Conservation (phyloP, 345 rosid genomes). For the Punica granatum region DNA sequence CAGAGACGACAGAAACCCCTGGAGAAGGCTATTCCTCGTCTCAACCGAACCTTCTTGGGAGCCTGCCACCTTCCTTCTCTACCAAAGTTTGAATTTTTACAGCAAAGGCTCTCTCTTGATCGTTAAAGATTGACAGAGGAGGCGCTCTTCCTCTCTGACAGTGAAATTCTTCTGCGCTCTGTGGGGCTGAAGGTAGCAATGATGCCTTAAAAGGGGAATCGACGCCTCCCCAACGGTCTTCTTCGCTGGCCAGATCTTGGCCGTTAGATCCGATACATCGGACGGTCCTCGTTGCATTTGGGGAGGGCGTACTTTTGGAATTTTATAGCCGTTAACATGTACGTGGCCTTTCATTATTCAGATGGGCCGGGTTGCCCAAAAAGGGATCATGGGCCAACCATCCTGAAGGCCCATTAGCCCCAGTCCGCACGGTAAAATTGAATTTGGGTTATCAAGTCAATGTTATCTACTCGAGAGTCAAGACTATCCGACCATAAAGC, state of each 20-base stretch:
- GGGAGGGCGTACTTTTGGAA: conserved; percentile 15
- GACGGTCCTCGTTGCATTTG: conserved; percentile 12
- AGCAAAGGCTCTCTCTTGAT: background rate
- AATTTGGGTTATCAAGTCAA: no score
- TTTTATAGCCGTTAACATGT: conserved; percentile 34
- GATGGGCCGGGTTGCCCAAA: background rate
- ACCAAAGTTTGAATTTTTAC: background rate
- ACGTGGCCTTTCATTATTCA: background rate
- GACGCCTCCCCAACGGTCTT: conserved; percentile 33
- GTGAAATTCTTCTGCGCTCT: background rate
- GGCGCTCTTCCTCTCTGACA: conserved; percentile 8
- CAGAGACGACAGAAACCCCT: conserved; percentile 46
- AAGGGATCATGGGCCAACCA: background rate
- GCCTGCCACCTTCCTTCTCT: conserved; percentile 41
- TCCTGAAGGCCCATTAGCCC: background rate
- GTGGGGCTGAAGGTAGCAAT: background rate
- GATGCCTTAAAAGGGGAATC: conserved; percentile 1
- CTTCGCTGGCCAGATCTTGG: conserved; percentile 11
- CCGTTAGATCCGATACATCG: conserved; percentile 25
- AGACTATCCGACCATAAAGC: no score
- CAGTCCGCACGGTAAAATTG: no score
- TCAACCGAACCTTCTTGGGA: conserved; percentile 24
- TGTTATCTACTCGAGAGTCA: no score
- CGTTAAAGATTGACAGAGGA: background rate
- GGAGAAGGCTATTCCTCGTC: conserved; percentile 58